Evolutionary conservation across 2,329 filamentous ascomycete genomes (phyloP).

Genomic region (Dendrostoma leiphaemia): DNA sequence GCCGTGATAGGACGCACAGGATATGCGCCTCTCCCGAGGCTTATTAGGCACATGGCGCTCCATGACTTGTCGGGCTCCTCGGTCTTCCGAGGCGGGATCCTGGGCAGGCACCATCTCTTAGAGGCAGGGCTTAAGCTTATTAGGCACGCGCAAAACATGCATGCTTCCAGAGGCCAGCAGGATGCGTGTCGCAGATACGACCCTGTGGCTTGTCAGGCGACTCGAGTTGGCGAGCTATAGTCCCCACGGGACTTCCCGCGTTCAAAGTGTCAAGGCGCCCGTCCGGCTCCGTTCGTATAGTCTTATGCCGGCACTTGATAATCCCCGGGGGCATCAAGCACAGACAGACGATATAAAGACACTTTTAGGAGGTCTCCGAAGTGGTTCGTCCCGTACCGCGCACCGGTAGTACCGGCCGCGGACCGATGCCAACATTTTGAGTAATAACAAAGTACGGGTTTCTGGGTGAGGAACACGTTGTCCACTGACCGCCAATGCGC

Average conservation of each 20-base stretch:
- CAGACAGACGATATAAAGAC: too few relatives aligned
- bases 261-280: neutral
- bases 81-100: neutral
- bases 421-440: neutral
- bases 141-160: too few relatives aligned
- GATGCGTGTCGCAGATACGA: neutral
- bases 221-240: neutral
- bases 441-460: too few relatives aligned
- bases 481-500: neutral
- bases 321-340: neutral
- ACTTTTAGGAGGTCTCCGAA: neutral
- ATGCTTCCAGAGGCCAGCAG: neutral
- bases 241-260: neutral
- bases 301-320: conserved; percentile 1
- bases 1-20: conserved; percentile 14
- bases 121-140: neutral
- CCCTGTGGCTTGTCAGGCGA: neutral
- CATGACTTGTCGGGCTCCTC: conserved; percentile 12
- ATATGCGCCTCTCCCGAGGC: conserved; percentile 12
- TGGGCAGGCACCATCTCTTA: neutral
- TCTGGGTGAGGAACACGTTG: neutral
- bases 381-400: neutral
- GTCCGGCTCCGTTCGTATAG: neutral
- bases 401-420: neutral
- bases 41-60: conserved; percentile 7